A percentile compares a stretch with the other conserved stretches of the same genome.
phyloP scores from a whole-genome alignment of 441 rosid genomes.

The Aleurites moluccanus region DNA sequence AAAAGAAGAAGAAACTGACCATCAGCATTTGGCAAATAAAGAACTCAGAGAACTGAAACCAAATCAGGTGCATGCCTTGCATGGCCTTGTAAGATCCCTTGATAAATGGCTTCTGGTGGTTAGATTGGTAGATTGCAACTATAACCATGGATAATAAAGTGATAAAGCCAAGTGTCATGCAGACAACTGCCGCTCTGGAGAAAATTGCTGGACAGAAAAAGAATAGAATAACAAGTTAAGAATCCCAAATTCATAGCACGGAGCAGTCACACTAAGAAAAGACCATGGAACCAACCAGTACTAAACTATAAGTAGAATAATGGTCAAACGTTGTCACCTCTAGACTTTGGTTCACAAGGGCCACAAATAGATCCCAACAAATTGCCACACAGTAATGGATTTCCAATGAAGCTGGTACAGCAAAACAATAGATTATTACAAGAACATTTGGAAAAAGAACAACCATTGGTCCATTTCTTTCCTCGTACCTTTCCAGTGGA shows the following conservation, averaged over 20 bases:
- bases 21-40: background rate
- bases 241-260: background rate
- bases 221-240: background rate
- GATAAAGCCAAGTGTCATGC: constrained; percentile 61
- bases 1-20: background rate
- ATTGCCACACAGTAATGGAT: constrained; percentile 73
- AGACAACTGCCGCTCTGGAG: constrained; percentile 58
- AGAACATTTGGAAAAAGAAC: background rate
- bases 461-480: too few relatives aligned
- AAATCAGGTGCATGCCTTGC: constrained; percentile 37
- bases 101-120: constrained; percentile 39
- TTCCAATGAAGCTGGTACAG: constrained; percentile 65
- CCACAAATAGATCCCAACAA: constrained; percentile 84
- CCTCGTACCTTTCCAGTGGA: constrained; percentile 68
- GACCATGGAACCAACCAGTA: background rate
- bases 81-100: constrained; percentile 35
- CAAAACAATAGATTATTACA: background rate
- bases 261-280: background rate
- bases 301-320: background rate
- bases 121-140: constrained; percentile 66
- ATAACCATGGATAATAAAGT: constrained; percentile 49
- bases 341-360: constrained; percentile 46
- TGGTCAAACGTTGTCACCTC: constrained; percentile 40
- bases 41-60: background rate
- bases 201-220: constrained; percentile 42